Base-by-base conservation (phyloP, 2,329 filamentous ascomycete genomes). In the Fusarium pseudonygamai region DNA sequence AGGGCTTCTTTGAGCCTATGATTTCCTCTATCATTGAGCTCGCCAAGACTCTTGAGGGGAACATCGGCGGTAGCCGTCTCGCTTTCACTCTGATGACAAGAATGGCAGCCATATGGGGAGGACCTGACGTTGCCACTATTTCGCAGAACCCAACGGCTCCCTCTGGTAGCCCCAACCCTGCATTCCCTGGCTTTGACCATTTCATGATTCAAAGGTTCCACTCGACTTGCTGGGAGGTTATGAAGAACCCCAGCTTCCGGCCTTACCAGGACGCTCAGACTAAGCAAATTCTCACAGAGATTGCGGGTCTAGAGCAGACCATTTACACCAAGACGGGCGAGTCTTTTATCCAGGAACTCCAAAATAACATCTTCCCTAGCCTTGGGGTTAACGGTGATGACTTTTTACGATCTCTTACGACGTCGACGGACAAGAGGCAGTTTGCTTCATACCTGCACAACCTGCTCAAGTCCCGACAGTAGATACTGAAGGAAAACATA, bases 161-260 rank as follows among this genome's bases (percentile, higher is more conserved):
- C 0, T 85, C 84, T 16, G 83, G 85, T 8, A 85, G 86, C 4
- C 85, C 90, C 8, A 80, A 83, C 16, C 90, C 90, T 16, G 84
- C 83, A 24, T 91, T 99, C 34, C 93, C 95, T 5, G 96, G 96
- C 12, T 99, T 99, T 80, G 95, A 97, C 76, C 89, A 90, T 64
- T 98, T 97, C 83, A 93, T 97, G 83, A 93, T 98, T 66, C 90
- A 93, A 47, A 90, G 93, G 28, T 97, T 99, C 84, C 96, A 97
- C 66, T 89, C 93, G 0, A 88, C 97, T 13, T 95, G 93, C 81
- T 99, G 96, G 96, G 93, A 93, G 45, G 91, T 98, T 12, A 90
- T 97, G 40, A 90, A 90, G 43, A 93, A 95, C 49, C 87, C 92
- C 11, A 88, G 88, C 26, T 98, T 98, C 87, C 93, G 93, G 73